phyloP scores from a whole-genome alignment of 2,329 filamentous ascomycete species.

The Penicillium expansum region DNA sequence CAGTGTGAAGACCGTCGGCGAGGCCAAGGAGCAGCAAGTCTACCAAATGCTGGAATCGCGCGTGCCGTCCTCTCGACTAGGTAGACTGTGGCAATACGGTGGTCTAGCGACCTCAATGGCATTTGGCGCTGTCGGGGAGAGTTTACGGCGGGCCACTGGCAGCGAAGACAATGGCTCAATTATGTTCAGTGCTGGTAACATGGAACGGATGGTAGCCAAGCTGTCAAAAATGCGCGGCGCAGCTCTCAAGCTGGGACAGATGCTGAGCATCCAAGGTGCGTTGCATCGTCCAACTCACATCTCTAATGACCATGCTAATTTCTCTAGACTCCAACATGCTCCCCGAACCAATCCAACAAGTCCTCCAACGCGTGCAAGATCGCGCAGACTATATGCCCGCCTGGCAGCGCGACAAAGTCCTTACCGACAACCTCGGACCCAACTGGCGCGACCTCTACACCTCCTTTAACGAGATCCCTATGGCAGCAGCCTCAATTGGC shows the following conservation, averaged over 20 bases:
- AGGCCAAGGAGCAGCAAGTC: conserved; percentile 32
- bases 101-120: conserved; percentile 94
- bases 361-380: conserved; percentile 92
- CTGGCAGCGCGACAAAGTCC: conserved; percentile 83
- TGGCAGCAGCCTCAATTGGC: conserved; percentile 94
- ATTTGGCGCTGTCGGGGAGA: conserved; percentile 83
- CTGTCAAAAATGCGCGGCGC: conserved; percentile 95
- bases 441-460: conserved; percentile 82
- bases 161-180: conserved; percentile 67
- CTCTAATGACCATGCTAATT: conserved; percentile 2
- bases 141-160: conserved; percentile 75
- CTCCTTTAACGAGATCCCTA: conserved; percentile 84
- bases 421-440: conserved; percentile 71
- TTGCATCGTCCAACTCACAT: not conserved
- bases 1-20: conserved; percentile 14
- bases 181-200: conserved; percentile 83
- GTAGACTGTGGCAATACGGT: conserved; percentile 90
- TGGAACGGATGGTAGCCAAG: conserved; percentile 89
- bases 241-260: conserved; percentile 93
- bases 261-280: conserved; percentile 87
- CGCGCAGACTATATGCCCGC: conserved; percentile 97
- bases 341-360: conserved; percentile 78
- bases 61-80: conserved; percentile 82
- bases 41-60: conserved; percentile 83
- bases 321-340: conserved; percentile 81